A percentile compares a stretch with the other conserved stretches of the same genome.
These are phyloP conservation scores for Pichia sp. DNA, from an alignment of 1,139 yeast species.

Conservation along the genomic window DNA sequence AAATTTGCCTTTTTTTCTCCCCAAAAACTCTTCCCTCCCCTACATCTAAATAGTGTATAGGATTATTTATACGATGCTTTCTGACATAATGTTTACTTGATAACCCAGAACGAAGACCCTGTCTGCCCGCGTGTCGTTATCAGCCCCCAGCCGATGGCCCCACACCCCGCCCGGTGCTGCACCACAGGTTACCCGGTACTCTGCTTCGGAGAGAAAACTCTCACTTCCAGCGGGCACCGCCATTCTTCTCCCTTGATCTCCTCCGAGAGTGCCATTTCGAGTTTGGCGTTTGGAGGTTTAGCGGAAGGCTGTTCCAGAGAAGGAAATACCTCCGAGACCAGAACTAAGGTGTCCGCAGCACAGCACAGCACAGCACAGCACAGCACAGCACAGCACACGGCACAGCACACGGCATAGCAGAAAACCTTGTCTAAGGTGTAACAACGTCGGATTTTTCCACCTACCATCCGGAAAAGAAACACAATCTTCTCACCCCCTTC, in stretches of 20 bases:
- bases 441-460: background rate
- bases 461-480: background rate
- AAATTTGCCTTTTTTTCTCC: background rate
- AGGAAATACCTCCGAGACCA: no score
- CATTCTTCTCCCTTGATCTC: conserved; percentile 4
- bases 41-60: background rate
- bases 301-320: no score
- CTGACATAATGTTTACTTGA: background rate
- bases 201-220: background rate
- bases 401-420: no score
- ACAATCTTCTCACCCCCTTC: background rate
- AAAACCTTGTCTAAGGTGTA: no score
- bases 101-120: background rate
- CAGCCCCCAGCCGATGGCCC: background rate
- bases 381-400: no score
- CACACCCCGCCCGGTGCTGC: background rate
- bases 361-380: no score
- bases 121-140: background rate
- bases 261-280: background rate
- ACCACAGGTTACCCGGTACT: conserved; percentile 3
- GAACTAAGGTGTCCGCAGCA: no score
- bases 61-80: background rate
- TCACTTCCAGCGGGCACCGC: conserved; percentile 3
- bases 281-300: background rate
- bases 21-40: background rate